phyloP scores from a whole-genome alignment of 2,329 filamentous ascomycete species.

The Fusarium sp. region DNA sequence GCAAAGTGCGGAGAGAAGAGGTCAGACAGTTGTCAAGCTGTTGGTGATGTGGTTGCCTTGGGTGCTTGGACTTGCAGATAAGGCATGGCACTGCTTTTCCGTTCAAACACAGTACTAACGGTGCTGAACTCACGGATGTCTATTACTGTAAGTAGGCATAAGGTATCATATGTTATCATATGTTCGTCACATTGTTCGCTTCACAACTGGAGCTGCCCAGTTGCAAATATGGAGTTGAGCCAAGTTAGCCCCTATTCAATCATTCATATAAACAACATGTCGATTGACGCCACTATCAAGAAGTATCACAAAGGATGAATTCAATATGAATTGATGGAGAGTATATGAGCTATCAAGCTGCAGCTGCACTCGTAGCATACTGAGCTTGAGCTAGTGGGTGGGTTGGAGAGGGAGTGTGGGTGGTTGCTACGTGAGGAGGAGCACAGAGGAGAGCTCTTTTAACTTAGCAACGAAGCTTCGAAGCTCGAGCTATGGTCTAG shows the following conservation, averaged over 20 bases:
- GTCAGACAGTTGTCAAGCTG: constrained; percentile 12
- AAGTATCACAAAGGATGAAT: not conserved
- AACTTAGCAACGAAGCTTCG: constrained; percentile 1
- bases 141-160: not conserved
- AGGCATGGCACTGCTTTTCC: not conserved
- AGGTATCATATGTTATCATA: not conserved
- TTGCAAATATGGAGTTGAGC: not conserved
- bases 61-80: constrained; percentile 9
- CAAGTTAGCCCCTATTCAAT: constrained; percentile 10
- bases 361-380: constrained; percentile 3
- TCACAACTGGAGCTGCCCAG: not conserved
- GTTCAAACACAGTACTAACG: constrained; percentile 14
- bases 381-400: constrained; percentile 15
- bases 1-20: constrained; percentile 16
- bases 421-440: constrained; percentile 16
- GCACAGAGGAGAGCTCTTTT: constrained; percentile 4
- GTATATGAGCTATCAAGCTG: not conserved
- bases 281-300: not conserved
- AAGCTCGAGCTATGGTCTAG: not conserved
- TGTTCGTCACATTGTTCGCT: constrained; percentile 8
- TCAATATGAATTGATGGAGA: not conserved
- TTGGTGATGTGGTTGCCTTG: constrained; percentile 19
- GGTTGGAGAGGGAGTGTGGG: constrained; percentile 4
- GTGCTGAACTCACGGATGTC: not conserved
- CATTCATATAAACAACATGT: not conserved